phyloP scores from a whole-genome alignment of 176 grass and related monocot species.

The Chrysopogon serrulatus region DNA sequence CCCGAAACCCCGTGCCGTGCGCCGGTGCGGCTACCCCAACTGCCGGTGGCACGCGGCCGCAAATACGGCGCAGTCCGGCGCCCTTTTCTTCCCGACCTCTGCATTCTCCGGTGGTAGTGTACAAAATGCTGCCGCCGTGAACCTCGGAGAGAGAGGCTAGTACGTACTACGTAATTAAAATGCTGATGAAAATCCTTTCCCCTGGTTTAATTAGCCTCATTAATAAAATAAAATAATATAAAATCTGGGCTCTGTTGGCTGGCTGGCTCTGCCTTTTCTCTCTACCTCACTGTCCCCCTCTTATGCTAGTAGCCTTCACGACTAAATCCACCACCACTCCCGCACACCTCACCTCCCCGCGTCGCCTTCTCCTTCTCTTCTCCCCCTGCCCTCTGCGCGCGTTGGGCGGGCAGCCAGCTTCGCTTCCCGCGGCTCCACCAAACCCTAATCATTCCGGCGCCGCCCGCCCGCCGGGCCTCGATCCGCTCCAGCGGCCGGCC shows the following conservation, averaged over 20 bases:
- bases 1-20: slow-evolving; percentile 1
- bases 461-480: background rate
- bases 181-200: background rate
- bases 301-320: slow-evolving; percentile 49
- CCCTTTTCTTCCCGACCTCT: background rate
- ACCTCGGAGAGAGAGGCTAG: background rate
- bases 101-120: background rate
- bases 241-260: background rate
- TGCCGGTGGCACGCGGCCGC: slow-evolving; percentile 3
- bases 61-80: background rate
- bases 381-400: background rate
- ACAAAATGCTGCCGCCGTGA: background rate
- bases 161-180: background rate
- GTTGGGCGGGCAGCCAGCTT: slow-evolving; percentile 5
- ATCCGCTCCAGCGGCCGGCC: slow-evolving; percentile 18
- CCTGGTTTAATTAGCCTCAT: background rate
- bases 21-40: slow-evolving; percentile 24
- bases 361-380: background rate
- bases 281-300: background rate
- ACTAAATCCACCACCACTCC: slow-evolving; percentile 41
- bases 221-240: background rate
- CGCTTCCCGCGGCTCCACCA: background rate
- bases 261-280: background rate
- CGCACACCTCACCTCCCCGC: slow-evolving; percentile 2
- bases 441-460: slow-evolving; percentile 29